A percentile compares a stretch with the other conserved stretches of the same genome.
These are phyloP conservation scores for Codiaeum variegatum DNA, from an alignment of 441 rosid genomes.

Conservation along the genomic window DNA sequence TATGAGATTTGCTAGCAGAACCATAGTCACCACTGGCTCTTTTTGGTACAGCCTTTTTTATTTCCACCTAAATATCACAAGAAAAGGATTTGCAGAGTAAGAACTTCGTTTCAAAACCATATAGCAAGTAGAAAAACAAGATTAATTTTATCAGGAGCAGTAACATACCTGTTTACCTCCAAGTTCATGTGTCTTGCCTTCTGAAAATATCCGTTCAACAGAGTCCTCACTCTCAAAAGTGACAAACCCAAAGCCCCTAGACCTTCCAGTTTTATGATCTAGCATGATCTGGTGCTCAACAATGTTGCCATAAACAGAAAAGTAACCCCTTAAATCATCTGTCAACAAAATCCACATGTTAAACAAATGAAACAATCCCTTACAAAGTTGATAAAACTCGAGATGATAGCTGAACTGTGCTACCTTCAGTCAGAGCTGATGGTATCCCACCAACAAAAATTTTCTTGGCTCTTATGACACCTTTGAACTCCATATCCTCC, in stretches of 20 bases:
- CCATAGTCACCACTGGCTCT: conserved; percentile 60
- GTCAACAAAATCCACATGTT: conserved; percentile 18
- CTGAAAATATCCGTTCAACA: conserved; percentile 69
- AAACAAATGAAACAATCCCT: neutral
- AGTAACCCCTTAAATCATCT: conserved; percentile 75
- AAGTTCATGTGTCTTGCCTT: conserved; percentile 76
- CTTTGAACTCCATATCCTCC: conserved; percentile 64
- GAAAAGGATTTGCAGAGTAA: conserved; percentile 44
- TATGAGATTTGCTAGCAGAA: conserved; percentile 45
- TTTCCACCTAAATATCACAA: conserved; percentile 70
- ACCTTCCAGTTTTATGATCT: conserved; percentile 80
- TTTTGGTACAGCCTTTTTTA: conserved; percentile 98
- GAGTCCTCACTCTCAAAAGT: conserved; percentile 78
- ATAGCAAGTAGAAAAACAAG: conserved; percentile 19
- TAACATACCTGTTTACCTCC: conserved; percentile 73
- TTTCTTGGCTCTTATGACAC: conserved; percentile 61
- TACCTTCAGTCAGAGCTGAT: conserved; percentile 68
- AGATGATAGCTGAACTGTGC: neutral
- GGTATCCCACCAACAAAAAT: conserved; percentile 93
- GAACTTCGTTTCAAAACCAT: conserved; percentile 31
- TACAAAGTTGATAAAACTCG: neutral
- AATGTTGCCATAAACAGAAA: conserved; percentile 64
- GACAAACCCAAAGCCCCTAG: conserved; percentile 88
- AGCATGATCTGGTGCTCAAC: conserved; percentile 74
- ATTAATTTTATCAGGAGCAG: conserved; percentile 10